A percentile compares a stretch with the other conserved stretches of the same genome.
phyloP scores from a whole-genome alignment of 495 filamentous ascomycete species.

The Daldinia caldariorum region DNA sequence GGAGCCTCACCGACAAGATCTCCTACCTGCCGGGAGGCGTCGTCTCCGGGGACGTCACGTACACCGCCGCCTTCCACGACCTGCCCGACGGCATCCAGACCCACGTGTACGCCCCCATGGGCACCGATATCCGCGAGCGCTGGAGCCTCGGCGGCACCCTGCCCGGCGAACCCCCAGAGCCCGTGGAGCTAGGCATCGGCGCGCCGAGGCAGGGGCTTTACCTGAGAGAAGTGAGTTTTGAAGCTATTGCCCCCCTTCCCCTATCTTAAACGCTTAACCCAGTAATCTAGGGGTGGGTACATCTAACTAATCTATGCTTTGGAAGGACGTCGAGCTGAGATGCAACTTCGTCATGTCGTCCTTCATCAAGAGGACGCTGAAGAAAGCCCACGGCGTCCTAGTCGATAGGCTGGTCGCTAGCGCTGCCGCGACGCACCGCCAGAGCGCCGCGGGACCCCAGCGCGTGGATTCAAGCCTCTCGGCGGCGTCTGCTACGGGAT shows the following conservation, averaged over 20 bases:
- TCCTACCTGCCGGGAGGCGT: constrained; percentile 75
- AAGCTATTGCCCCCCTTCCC: too few relatives aligned
- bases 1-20: constrained; percentile 75
- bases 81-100: constrained; percentile 74
- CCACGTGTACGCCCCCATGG: constrained; percentile 74
- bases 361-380: constrained; percentile 80
- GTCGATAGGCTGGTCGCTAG: constrained; percentile 67
- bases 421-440: constrained; percentile 5
- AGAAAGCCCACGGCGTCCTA: constrained; percentile 72
- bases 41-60: constrained; percentile 71
- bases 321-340: constrained; percentile 76
- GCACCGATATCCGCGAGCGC: constrained; percentile 73
- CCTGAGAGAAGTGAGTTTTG: constrained; percentile 66
- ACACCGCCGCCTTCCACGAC: constrained; percentile 79
- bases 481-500: constrained; percentile 3
- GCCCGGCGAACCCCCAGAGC: constrained; percentile 68
- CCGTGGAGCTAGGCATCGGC: constrained; percentile 68
- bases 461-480: constrained; percentile 22
- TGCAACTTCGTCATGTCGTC: constrained; percentile 76
- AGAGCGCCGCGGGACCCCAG: neutral
- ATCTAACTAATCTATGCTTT: too few relatives aligned
- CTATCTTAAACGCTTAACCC: too few relatives aligned
- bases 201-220: constrained; percentile 73
- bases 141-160: constrained; percentile 71
- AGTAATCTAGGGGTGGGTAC: too few relatives aligned